Conservation (phyloP, 2,329 filamentous ascomycete genomes). For the Penicillium sp. region DNA sequence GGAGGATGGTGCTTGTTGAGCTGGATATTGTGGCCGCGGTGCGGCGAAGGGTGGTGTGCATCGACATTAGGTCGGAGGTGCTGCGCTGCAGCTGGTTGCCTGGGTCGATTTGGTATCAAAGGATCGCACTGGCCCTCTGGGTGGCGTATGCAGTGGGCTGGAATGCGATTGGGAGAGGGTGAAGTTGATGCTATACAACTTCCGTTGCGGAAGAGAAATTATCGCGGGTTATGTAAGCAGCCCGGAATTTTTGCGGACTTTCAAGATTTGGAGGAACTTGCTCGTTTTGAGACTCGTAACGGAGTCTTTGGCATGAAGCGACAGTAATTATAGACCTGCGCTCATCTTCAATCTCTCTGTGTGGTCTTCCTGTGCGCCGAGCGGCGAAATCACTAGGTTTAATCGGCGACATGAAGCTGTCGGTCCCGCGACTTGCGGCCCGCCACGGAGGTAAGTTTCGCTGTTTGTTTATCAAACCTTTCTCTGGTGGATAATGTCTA, state of each 20-base stretch:
- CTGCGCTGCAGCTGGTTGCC: background rate
- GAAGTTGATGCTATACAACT: conserved; percentile 25
- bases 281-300: background rate
- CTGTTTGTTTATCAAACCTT: background rate
- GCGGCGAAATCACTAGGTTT: conserved; percentile 7
- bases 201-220: conserved; percentile 29
- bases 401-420: conserved; percentile 34
- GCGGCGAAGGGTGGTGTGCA: conserved; percentile 39
- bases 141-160: background rate
- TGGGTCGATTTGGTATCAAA: background rate
- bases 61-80: conserved; percentile 29
- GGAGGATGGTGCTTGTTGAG: conserved; percentile 35
- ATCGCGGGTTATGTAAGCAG: conserved; percentile 35
- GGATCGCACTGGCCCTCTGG: background rate
- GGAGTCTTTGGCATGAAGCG: conserved; percentile 23
- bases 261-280: background rate
- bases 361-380: conserved; percentile 10
- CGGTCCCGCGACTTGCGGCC: conserved; percentile 22
- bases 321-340: background rate
- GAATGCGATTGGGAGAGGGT: conserved; percentile 9
- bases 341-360: conserved; percentile 2
- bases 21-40: conserved; percentile 29
- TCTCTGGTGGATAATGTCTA: conserved; percentile 6
- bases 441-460: conserved; percentile 22
- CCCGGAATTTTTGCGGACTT: conserved; percentile 20